A percentile compares a stretch with the other conserved stretches of the same genome.
These are phyloP conservation scores for Neocallimastix lanati DNA, from an alignment of 192 early-diverging fungal species.

Conservation along the genomic window DNA sequence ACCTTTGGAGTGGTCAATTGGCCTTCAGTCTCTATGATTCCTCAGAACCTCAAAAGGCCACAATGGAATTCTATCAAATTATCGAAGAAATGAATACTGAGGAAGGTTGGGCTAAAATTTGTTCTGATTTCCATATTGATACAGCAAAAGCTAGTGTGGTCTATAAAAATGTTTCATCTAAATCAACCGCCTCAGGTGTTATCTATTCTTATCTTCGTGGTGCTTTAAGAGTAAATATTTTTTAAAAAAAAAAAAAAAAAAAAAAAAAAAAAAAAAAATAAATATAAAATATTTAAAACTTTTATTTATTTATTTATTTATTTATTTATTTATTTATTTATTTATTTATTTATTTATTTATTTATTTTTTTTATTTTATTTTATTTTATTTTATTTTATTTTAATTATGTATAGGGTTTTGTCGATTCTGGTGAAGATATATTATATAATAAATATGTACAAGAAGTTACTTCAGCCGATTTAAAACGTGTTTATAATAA, in stretches of 20 bases:
- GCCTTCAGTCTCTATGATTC: slow-evolving; percentile 21
- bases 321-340: too few species aligned
- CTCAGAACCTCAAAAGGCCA: slow-evolving; percentile 19
- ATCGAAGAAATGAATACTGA: slow-evolving; percentile 13
- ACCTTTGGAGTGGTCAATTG: slow-evolving; percentile 37
- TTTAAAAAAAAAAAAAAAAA: too few species aligned
- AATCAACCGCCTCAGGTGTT: slow-evolving; percentile 15
- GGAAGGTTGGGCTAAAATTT: slow-evolving; percentile 19
- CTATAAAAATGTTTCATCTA: slow-evolving; percentile 12
- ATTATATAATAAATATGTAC: slow-evolving; percentile 15
- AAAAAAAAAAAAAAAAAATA: too few species aligned
- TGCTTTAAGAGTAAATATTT: slow-evolving; percentile 10
- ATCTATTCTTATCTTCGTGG: slow-evolving; percentile 5
- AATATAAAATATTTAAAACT: too few species aligned
- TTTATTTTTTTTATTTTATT: slow-evolving; percentile 4
- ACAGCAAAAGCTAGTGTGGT: slow-evolving; percentile 25
- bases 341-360: slow-evolving; percentile 2
- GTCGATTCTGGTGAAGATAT: slow-evolving; percentile 27
- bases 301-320: too few species aligned
- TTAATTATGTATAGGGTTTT: too few species aligned
- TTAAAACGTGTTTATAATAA: slow-evolving; percentile 27
- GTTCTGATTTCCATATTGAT: slow-evolving; percentile 18
- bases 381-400: too few species aligned
- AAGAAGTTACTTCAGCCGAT: slow-evolving; percentile 24
- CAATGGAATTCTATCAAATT: slow-evolving; percentile 22